phyloP scores from a whole-genome alignment of 2,329 filamentous ascomycete genomes.

The Aspergillus tubingensis region DNA sequence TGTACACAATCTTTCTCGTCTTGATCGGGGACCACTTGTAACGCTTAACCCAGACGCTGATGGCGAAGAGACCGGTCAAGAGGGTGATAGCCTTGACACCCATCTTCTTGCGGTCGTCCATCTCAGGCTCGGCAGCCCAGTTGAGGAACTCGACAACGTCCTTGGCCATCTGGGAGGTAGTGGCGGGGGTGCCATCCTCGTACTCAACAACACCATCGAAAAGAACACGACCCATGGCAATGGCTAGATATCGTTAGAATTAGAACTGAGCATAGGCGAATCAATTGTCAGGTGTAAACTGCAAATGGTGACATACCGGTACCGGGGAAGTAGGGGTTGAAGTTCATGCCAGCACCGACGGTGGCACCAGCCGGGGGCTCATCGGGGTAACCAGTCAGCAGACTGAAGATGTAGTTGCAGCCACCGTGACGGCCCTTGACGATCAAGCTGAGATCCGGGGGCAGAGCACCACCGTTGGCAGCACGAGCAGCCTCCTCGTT shows the following conservation, averaged over 20 bases:
- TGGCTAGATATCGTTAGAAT: slow-evolving; percentile 49
- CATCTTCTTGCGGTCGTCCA: slow-evolving; percentile 99
- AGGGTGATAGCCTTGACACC: slow-evolving; percentile 93
- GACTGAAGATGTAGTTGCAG: slow-evolving; percentile 96
- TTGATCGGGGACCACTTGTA: slow-evolving; percentile 99
- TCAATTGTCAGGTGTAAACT: neutral
- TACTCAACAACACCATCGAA: slow-evolving; percentile 98
- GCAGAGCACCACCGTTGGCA: slow-evolving; percentile 96
- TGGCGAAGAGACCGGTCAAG: slow-evolving; percentile 73
- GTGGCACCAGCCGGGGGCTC: slow-evolving; percentile 87
- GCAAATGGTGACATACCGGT: slow-evolving; percentile 61
- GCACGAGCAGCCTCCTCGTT: slow-evolving; percentile 98
- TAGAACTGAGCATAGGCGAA: neutral
- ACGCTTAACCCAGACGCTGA: slow-evolving; percentile 97
- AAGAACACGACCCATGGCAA: slow-evolving; percentile 97
- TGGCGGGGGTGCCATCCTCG: slow-evolving; percentile 91
- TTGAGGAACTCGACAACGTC: slow-evolving; percentile 98
- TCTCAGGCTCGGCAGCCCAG: slow-evolving; percentile 98
- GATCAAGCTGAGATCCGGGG: slow-evolving; percentile 95
- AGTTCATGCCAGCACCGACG: slow-evolving; percentile 90
- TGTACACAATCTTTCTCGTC: slow-evolving; percentile 90
- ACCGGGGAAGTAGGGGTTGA: slow-evolving; percentile 99
- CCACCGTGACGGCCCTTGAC: slow-evolving; percentile 97
- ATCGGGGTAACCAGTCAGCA: slow-evolving; percentile 96
- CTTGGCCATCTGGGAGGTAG: slow-evolving; percentile 99